Base-by-base conservation (phyloP, 495 filamentous ascomycete genomes). In the Aspergillus ellipticus region DNA sequence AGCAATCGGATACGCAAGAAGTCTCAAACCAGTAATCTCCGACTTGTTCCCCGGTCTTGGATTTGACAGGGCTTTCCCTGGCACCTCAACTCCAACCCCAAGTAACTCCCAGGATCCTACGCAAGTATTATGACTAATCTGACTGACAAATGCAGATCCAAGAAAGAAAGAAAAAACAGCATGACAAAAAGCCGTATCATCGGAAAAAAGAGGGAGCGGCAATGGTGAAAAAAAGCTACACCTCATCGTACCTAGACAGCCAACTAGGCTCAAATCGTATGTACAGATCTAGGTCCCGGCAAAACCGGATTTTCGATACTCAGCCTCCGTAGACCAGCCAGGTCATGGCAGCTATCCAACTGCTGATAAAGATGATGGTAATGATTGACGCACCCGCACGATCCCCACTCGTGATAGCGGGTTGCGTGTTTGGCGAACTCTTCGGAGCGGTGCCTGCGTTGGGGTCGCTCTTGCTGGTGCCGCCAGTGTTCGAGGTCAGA, bases 361-460 rank as follows among this genome's bases (percentile, higher is more conserved):
- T 70, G 15, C 77, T 64, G 19, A 82, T 64, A 4, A 89, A 77
- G 28, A 85, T 66, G 21, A 79, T 71, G 13, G 87, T 90, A 51
- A 86, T 43, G 49, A 89, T 82, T 4, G 80, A 84, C 7, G 87
- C 87, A 45, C 85, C 86, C 0, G 85, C 82, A 42, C 72, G 72
- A 50, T 89, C 87, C 1, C 74, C 80, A 1, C 72, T 77, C 0
- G 75, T 81, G 26, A 88, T 82, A 13, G 67, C 60, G 10, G 61
- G 49, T 20, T 72, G 29, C 15, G 57, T 42, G 22, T 53, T 49
- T 3, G 72, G 74, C 2, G 60, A 47, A 20, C 49, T 59, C 31
- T 59, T 48, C 7, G 64, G 64, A 15, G 42, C 63, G 28, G 71
- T 73, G 6, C 86, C 86, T 2, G 84, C 87, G 19, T 68, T 71